phyloP scores from a whole-genome alignment of 192 early-diverging fungal species.

The Gamsiella multidivaricata region DNA sequence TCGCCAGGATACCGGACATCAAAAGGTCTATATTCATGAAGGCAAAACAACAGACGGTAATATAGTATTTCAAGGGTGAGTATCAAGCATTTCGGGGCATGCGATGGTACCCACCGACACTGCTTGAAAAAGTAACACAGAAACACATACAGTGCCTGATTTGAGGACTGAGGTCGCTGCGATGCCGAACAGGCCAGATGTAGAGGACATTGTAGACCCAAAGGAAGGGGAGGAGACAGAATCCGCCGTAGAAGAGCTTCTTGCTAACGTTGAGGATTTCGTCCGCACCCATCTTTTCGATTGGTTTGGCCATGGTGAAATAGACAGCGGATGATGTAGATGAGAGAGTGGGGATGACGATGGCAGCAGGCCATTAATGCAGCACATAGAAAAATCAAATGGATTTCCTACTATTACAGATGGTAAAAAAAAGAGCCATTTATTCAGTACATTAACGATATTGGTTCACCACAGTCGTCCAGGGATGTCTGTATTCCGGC shows the following conservation, averaged over 20 bases:
- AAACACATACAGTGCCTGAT: conserved; percentile 66
- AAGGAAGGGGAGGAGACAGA: conserved; percentile 68
- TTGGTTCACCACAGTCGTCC: conserved; percentile 35
- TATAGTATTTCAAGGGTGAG: too few species aligned
- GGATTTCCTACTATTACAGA: too few species aligned
- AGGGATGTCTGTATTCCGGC: conserved; percentile 30
- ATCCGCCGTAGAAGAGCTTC: conserved; percentile 69
- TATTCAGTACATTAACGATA: too few species aligned
- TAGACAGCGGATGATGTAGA: neutral
- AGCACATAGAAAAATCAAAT: too few species aligned
- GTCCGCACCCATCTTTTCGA: conserved; percentile 61
- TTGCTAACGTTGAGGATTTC: conserved; percentile 70
- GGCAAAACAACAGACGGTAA: neutral
- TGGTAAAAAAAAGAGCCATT: too few species aligned
- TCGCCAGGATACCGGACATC: conserved; percentile 62
- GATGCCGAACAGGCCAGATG: conserved; percentile 66
- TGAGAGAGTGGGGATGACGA: neutral
- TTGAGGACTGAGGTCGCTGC: conserved; percentile 58
- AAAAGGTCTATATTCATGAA: conserved; percentile 57
- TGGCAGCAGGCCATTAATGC: too few species aligned
- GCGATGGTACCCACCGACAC: neutral
- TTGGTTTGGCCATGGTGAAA: conserved; percentile 37
- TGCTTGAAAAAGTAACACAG: neutral
- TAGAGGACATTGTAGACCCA: conserved; percentile 81
- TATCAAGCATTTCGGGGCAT: too few species aligned